Percentiles rank a stretch among this genome's conserved stretches.
Evolutionary conservation across 2,329 filamentous ascomycete species (phyloP).

Genomic region (Didymellaceae sp.): DNA sequence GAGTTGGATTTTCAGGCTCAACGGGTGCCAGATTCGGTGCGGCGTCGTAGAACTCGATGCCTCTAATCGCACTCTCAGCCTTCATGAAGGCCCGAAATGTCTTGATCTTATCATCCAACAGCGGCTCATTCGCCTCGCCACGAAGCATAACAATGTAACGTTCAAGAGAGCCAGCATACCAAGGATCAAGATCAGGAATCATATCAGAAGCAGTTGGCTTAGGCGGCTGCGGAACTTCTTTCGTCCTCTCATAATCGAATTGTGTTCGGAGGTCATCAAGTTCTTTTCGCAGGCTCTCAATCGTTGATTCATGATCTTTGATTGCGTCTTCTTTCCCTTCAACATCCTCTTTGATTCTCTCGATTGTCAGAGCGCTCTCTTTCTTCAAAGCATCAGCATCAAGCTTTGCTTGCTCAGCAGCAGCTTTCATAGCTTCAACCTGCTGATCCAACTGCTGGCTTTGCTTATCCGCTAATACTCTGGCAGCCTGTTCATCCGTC

Average conservation of each 20-base stretch:
- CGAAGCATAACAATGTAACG: conserved; percentile 63
- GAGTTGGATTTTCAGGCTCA: conserved; percentile 6
- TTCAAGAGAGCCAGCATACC: conserved; percentile 63
- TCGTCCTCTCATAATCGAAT: conserved; percentile 37
- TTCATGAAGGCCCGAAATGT: conserved; percentile 59
- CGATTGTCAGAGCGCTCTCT: conserved; percentile 40
- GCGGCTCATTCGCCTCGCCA: conserved; percentile 55
- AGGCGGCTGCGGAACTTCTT: conserved; percentile 27
- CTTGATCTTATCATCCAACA: conserved; percentile 60
- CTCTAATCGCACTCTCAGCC: conserved; percentile 44
- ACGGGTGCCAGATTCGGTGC: conserved; percentile 25
- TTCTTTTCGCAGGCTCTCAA: conserved; percentile 30
- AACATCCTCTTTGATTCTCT: conserved; percentile 41
- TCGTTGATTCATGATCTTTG: conserved; percentile 34
- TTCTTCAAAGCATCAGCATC: conserved; percentile 31
- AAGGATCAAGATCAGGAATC: conserved; percentile 63
- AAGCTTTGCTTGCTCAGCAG: conserved; percentile 30
- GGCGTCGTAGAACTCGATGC: conserved; percentile 52
- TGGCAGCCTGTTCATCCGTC: conserved; percentile 25
- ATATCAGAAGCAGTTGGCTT: conserved; percentile 41
- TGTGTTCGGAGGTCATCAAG: conserved; percentile 33
- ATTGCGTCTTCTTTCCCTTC: conserved; percentile 46
- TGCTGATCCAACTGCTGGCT: conserved; percentile 26
- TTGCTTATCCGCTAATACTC: conserved; percentile 24
- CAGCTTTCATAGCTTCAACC: conserved; percentile 26